Evolutionary conservation across 1,284 basidiomycete genomes (phyloP).

Genomic region (Puccinia coronata): DNA sequence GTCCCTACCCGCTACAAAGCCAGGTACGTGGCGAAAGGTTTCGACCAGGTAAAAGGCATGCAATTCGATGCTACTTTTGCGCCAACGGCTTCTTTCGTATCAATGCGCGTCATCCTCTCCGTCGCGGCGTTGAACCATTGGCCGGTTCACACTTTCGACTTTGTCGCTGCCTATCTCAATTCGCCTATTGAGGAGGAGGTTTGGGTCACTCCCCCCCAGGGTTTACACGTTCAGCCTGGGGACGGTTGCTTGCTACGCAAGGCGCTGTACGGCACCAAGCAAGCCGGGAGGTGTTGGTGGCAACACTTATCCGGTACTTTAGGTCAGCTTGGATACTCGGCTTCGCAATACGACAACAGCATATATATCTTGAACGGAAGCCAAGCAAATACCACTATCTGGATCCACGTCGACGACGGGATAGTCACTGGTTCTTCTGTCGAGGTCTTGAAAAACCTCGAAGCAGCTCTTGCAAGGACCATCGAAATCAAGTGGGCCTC

Average conservation of each 20-base stretch:
- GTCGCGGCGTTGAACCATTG: not conserved
- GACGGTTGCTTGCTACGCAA: too few relatives aligned
- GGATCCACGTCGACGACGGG: constrained; percentile 12
- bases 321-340: too few relatives aligned
- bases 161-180: not conserved
- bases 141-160: not conserved
- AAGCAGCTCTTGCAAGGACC: not conserved
- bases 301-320: too few relatives aligned
- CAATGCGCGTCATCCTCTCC: not conserved
- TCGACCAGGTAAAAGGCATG: not conserved
- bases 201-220: not conserved
- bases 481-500: not conserved
- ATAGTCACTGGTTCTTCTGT: not conserved
- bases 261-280: too few relatives aligned
- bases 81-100: not conserved
- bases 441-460: not conserved
- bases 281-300: too few relatives aligned
- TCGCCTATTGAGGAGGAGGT: not conserved
- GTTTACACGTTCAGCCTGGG: not conserved
- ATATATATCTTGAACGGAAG: not conserved
- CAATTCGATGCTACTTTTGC: not conserved
- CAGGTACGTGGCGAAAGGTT: not conserved
- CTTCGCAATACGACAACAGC: too few relatives aligned
- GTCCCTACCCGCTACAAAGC: not conserved
- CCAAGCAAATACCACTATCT: not conserved